Conservation (phyloP, 2,329 filamentous ascomycete genomes). For the Fusarium sp. region DNA sequence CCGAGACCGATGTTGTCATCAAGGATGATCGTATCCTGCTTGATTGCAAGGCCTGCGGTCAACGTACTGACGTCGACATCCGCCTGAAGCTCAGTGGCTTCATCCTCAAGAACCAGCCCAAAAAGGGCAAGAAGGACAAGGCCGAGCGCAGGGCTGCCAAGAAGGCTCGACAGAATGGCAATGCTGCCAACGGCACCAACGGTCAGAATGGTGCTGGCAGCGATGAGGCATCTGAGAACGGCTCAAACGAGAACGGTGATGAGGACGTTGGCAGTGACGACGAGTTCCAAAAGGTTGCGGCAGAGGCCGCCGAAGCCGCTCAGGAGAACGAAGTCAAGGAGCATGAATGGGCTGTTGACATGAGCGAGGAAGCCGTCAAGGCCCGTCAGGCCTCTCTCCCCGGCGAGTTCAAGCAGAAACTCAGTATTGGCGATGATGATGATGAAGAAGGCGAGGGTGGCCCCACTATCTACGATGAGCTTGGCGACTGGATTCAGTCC, state of each 20-base stretch:
- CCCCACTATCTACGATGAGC: conserved; percentile 84
- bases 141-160: conserved; percentile 89
- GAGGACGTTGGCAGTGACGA: conserved; percentile 86
- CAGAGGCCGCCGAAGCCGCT: conserved; percentile 59
- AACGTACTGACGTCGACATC: conserved; percentile 89
- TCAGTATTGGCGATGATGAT: conserved; percentile 82
- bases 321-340: conserved; percentile 75
- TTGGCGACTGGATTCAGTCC: conserved; percentile 90
- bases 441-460: conserved; percentile 83
- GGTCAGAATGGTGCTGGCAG: conserved; percentile 67
- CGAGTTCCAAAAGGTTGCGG: conserved; percentile 86
- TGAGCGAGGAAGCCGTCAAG: conserved; percentile 93
- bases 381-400: conserved; percentile 93
- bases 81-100: conserved; percentile 96
- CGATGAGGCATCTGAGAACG: conserved; percentile 62
- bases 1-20: conserved; percentile 94
- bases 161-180: conserved; percentile 78
- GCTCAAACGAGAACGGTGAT: conserved; percentile 59
- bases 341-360: conserved; percentile 95
- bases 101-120: conserved; percentile 93
- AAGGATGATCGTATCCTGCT: conserved; percentile 92
- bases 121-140: conserved; percentile 98
- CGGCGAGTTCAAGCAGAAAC: conserved; percentile 92
- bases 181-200: conserved; percentile 53
- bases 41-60: conserved; percentile 98